These are phyloP conservation scores for Hirsutella minnesotensis DNA, from an alignment of 2,329 filamentous ascomycete genomes.

Conservation along the genomic window DNA sequence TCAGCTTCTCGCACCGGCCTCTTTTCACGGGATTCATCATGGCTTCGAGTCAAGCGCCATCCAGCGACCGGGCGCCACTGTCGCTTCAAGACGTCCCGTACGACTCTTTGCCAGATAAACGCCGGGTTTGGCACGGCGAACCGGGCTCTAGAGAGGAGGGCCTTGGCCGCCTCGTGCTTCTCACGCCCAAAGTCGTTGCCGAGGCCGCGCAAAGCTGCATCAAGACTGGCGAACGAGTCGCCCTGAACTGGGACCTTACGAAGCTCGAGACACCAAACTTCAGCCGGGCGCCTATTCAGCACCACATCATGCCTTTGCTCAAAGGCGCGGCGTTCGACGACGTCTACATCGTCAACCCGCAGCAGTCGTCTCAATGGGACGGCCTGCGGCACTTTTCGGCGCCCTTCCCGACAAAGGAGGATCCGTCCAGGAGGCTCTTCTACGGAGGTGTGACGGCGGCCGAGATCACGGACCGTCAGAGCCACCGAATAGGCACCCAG, in stretches of 20 bases:
- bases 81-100: slow-evolving; percentile 1
- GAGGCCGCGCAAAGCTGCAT: slow-evolving; percentile 35
- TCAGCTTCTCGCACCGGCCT: too few relatives aligned
- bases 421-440: slow-evolving; percentile 25
- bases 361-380: slow-evolving; percentile 40
- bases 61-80: not conserved
- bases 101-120: slow-evolving; percentile 34
- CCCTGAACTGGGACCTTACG: slow-evolving; percentile 41
- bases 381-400: slow-evolving; percentile 36
- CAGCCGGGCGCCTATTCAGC: slow-evolving; percentile 35
- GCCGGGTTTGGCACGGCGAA: slow-evolving; percentile 32
- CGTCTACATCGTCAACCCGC: slow-evolving; percentile 36
- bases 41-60: not conserved
- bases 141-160: slow-evolving; percentile 38
- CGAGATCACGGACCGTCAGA: slow-evolving; percentile 31
- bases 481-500: slow-evolving; percentile 32
- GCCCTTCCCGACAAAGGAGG: slow-evolving; percentile 20
- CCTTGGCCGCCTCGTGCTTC: slow-evolving; percentile 34
- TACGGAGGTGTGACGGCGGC: slow-evolving; percentile 33
- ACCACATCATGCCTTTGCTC: slow-evolving; percentile 36
- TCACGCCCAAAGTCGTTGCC: slow-evolving; percentile 39
- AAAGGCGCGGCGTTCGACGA: slow-evolving; percentile 36
- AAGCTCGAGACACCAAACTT: slow-evolving; percentile 45
- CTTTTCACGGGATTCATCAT: too few relatives aligned
- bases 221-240: slow-evolving; percentile 35